These are phyloP conservation scores for Atalantia buxifolia DNA, from an alignment of 345 rosid genomes.

Conservation along the genomic window DNA sequence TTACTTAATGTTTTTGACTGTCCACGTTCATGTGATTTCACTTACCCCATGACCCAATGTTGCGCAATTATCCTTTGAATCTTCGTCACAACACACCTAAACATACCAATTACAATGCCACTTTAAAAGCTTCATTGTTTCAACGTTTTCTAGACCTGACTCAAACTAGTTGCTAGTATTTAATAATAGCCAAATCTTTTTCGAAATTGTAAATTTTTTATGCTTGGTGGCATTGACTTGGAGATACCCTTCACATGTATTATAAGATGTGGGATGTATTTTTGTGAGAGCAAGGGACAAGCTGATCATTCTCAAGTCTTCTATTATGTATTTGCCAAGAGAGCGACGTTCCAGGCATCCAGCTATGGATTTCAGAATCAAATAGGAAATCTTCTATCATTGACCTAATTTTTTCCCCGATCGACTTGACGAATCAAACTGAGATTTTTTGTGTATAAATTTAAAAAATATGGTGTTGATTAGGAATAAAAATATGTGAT, in stretches of 20 bases:
- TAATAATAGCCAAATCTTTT: background rate
- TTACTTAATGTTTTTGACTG: background rate
- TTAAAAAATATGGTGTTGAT: background rate
- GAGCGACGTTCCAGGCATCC: constrained; percentile 48
- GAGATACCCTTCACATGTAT: constrained; percentile 31
- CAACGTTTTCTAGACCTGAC: background rate
- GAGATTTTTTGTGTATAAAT: constrained; percentile 19
- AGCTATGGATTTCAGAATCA: constrained; percentile 33
- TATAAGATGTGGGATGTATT: constrained; percentile 7
- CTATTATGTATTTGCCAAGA: constrained; percentile 3
- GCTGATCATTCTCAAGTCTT: constrained; percentile 30
- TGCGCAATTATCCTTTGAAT: background rate
- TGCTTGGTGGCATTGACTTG: constrained; percentile 24
- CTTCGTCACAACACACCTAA: background rate
- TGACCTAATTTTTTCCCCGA: constrained; percentile 34
- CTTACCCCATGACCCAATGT: background rate
- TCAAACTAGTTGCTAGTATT: background rate
- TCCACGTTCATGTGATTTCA: background rate
- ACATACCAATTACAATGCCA: background rate
- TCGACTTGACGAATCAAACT: constrained; percentile 41
- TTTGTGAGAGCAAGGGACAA: constrained; percentile 16
- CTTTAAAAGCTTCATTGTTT: background rate
- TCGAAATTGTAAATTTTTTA: constrained; percentile 12
- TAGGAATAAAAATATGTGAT: background rate
- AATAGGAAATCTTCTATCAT: constrained; percentile 22